Base-by-base conservation (phyloP, 2,329 filamentous ascomycete genomes). In the Pestalotiopsis sp. region DNA sequence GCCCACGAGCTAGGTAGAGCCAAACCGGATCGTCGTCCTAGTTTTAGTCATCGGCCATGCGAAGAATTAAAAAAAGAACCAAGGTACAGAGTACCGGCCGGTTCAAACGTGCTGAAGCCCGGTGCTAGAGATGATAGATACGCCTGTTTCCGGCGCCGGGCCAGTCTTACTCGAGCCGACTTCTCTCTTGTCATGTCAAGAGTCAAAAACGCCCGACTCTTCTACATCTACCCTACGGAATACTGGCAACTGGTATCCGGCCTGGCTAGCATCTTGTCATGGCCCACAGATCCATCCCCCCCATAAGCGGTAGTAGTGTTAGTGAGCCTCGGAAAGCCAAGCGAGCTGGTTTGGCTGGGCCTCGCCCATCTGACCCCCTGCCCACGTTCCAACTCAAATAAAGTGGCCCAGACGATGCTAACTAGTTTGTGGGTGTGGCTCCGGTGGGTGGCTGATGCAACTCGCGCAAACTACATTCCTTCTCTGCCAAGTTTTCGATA, bases 381-480 rank as follows among this genome's bases (percentile, higher is more conserved):
- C 36, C 61, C 27, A 62, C 27, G 13, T 12, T 36, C 17, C 59
- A 62, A 62, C 59, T 62, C 31, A 36, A 62, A 36, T 62, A 62
- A 62, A 39, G 59, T 62, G 59, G 59, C n/a, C 45, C 12, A 31
- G 31, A 23, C n/a, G 31, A 27, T 62, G 13, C 62, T 64, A 64
- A 45, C 25, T 52, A 52, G 45, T 52, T 52, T 52, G 45, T 52
- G 45, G 64, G 64, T 66, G 64, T 66, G 64, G 62, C 62, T 64
- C 63, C 63, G 63, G 63, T 66, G 41, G 63, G 63, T 66, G 63
- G 64, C 64, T 66, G 64, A 66, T 66, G 64, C 64, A 66, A 39
- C 39, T 25, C 39, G 11, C 36, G 52, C 20, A 39, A 57, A 52
- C 45, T 52, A 52, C 45, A 52, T 52, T 52, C 45, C 45, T 52